Evolutionary conservation across 257 asterid species (phyloP).

Genomic region (Knoxia roxburghii): DNA sequence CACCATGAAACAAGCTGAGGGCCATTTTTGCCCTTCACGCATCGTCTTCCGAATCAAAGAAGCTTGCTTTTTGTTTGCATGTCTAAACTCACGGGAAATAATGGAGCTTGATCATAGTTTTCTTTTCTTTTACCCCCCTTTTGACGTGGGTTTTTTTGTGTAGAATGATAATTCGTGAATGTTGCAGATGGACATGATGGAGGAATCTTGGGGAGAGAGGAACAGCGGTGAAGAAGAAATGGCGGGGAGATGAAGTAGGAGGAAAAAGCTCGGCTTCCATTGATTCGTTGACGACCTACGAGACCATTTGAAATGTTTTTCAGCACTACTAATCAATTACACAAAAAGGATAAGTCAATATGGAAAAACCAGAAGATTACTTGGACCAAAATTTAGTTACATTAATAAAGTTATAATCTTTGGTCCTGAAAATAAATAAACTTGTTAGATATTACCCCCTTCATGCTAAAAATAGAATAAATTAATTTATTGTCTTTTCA

Average conservation of each 20-base stretch:
- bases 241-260: conserved; percentile 77
- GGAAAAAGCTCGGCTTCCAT: conserved; percentile 1
- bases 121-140: background rate
- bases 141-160: background rate
- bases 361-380: too few species aligned
- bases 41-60: background rate
- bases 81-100: too few species aligned
- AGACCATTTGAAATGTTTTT: background rate
- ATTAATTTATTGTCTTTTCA: too few species aligned
- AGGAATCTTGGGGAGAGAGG: conserved; percentile 6
- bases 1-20: background rate
- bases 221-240: conserved; percentile 43
- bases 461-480: too few species aligned
- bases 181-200: background rate
- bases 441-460: too few species aligned
- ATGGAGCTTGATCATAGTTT: background rate
- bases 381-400: too few species aligned
- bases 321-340: too few species aligned
- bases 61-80: background rate
- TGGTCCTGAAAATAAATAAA: too few species aligned
- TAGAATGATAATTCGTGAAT: background rate
- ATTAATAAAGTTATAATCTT: too few species aligned
- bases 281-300: background rate
- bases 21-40: conserved; percentile 3
- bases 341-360: too few species aligned